Base-by-base conservation (phyloP, 345 rosid genomes). In the Rubroshorea leprosula region DNA sequence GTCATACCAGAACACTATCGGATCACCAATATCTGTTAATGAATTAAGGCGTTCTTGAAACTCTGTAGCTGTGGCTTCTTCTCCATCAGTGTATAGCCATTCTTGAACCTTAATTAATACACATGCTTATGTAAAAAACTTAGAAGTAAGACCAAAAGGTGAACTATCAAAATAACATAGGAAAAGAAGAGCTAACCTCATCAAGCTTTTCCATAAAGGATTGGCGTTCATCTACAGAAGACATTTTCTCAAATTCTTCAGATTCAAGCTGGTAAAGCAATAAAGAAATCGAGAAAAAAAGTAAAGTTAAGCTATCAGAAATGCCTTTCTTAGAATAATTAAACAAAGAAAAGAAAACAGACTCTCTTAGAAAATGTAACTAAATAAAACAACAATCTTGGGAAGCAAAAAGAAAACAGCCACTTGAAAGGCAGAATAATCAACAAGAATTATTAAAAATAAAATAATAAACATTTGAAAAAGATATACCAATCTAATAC, bases 61-160 rank as follows among this genome's bases (percentile, higher is more conserved):
- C 82, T 84, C 83, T 16, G 72, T 58, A 23, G 93, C 97, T 39
- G 79, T 72, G 51, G 95, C 95, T 80, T 94, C 97, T 58, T 85
- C 99, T 16, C 97, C 99, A 20, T 94, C 99, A 63, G 81, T 87
- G 62, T 94, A 94, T 38, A 94, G 81, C 99, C 99, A 94, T 16
- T 94, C 97, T 80, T 94, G 96, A 65, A 77, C 96, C 99, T 90
- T 75, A 64, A 73, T 54, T 14, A 65, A 55, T 24, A n/a, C n/a
- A 62, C 26, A 68, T 19, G 16, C 41, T 59, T 9, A 5, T 26
- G 16, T 25, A 51, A 60, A 49, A 51, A 66, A 55, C 16, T 57
- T 17, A 46, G 16, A 44, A 13, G 12, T 6, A 35, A 13, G n/a
- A 53, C 44, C 23, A 19, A 50, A 16, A 22, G 21, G 18, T 48